Evolutionary conservation across 139 green algal genomes (phyloP).

Genomic region (Chlorella sp.): DNA sequence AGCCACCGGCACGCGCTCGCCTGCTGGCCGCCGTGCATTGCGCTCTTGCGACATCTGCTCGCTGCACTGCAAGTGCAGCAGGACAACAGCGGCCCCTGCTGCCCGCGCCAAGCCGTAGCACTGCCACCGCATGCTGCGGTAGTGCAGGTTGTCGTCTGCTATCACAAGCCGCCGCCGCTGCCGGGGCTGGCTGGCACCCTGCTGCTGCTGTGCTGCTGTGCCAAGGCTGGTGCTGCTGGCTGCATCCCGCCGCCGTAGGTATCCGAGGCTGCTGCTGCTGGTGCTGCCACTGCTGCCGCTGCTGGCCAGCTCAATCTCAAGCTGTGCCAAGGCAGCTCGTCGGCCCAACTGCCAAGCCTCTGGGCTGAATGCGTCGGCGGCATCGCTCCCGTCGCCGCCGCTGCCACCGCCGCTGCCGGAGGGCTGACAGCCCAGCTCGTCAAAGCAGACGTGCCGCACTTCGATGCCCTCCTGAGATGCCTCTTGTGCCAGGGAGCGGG

Average conservation of each 20-base stretch:
- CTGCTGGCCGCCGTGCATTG: not conserved
- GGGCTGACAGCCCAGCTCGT: constrained; percentile 20
- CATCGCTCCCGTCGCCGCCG: not conserved
- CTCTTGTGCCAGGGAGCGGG: not conserved
- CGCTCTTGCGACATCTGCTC: constrained; percentile 6
- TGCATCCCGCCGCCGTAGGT: not conserved
- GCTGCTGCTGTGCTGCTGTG: not conserved
- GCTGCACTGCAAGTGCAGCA: constrained; percentile 19
- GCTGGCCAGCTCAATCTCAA: not conserved
- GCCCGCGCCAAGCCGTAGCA: not conserved
- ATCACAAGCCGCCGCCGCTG: constrained; percentile 3
- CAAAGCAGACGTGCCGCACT: not conserved
- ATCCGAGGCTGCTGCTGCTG: not conserved
- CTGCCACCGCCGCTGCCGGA: not conserved
- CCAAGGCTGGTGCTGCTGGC: not conserved
- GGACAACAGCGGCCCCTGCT: not conserved
- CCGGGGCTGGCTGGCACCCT: not conserved
- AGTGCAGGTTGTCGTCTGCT: constrained; percentile 29
- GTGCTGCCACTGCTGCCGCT: not conserved
- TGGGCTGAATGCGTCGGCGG: not conserved
- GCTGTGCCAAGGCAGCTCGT: not conserved
- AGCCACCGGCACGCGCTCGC: not conserved
- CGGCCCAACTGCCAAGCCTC: constrained; percentile 4
- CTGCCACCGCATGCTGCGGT: constrained; percentile 30
- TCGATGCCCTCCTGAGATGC: not conserved